Conservation (phyloP, 1,284 basidiomycete species). For the Ceraceosorus guamensis region DNA sequence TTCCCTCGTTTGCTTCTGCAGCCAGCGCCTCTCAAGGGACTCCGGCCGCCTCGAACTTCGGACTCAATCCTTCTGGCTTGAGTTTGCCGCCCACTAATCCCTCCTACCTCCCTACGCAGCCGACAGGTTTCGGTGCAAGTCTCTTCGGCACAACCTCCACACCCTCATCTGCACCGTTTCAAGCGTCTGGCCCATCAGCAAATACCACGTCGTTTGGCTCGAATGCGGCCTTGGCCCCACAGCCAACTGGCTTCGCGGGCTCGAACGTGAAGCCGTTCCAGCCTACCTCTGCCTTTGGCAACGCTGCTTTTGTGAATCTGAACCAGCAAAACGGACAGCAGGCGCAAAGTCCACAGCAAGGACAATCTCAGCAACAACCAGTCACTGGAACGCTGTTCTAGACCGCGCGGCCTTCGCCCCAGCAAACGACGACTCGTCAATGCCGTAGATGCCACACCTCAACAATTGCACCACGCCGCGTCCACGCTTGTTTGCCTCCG, state of each 20-base stretch:
- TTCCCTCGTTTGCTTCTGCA: too few species aligned
- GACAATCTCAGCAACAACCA: slow-evolving; percentile 6
- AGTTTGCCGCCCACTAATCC: too few species aligned
- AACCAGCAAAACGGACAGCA: not conserved
- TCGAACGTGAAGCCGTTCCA: slow-evolving; percentile 41
- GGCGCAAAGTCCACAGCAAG: not conserved
- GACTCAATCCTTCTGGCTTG: too few species aligned
- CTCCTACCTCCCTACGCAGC: not conserved
- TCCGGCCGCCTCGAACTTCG: too few species aligned
- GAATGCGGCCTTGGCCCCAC: slow-evolving; percentile 12
- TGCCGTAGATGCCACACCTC: too few species aligned
- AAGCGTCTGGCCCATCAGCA: not conserved
- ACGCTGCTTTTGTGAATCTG: slow-evolving; percentile 7
- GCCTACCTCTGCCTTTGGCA: slow-evolving; percentile 37
- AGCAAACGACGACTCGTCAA: too few species aligned
- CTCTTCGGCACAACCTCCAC: slow-evolving; percentile 2
- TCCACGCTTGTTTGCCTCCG: too few species aligned
- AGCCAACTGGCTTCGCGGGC: slow-evolving; percentile 29
- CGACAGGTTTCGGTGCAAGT: slow-evolving; percentile 11
- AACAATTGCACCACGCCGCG: too few species aligned
- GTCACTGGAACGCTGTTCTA: slow-evolving; percentile 1
- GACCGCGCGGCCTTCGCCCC: too few species aligned
- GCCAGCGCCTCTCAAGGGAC: too few species aligned
- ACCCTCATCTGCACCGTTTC: not conserved
- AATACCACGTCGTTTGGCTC: not conserved